Conservation (phyloP, 176 grass and related monocot species). For the Aechmea fasciata region DNA sequence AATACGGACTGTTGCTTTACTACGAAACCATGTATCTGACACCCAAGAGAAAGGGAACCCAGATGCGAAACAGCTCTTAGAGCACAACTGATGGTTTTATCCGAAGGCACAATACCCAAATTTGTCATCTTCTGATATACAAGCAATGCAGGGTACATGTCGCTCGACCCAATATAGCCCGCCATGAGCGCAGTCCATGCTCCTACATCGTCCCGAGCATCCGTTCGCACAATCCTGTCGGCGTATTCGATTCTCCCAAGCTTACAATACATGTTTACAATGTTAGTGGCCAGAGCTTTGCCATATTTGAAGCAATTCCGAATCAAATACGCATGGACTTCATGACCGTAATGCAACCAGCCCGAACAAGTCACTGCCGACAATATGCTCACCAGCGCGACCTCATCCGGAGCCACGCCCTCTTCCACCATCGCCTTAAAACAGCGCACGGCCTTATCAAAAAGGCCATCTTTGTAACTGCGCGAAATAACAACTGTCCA, state of each 20-base stretch:
- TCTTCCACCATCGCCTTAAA: conserved; percentile 8
- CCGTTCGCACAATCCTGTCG: neutral
- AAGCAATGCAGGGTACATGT: conserved; percentile 1
- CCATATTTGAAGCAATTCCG: neutral
- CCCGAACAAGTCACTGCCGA: neutral
- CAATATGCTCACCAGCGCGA: conserved; percentile 4
- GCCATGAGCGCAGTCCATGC: conserved; percentile 6
- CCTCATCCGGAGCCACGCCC: conserved; percentile 13
- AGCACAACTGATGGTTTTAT: conserved; percentile 13
- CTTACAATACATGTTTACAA: conserved; percentile 5
- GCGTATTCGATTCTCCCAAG: conserved; percentile 9
- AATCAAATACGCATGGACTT: conserved; percentile 12
- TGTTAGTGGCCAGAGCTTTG: neutral
- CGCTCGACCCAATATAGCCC: neutral
- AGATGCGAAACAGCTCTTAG: neutral
- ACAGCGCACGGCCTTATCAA: neutral
- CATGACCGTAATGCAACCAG: neutral
- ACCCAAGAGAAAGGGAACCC: neutral
- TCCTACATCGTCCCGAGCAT: neutral
- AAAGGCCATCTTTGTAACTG: conserved; percentile 3
- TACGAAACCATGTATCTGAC: conserved; percentile 9
- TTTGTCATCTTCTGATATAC: neutral
- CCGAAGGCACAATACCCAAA: neutral
- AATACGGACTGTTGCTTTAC: neutral
- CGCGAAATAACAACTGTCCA: neutral